Base-by-base conservation (phyloP, 2,329 filamentous ascomycete genomes). In the Trichoderma hamatum region DNA sequence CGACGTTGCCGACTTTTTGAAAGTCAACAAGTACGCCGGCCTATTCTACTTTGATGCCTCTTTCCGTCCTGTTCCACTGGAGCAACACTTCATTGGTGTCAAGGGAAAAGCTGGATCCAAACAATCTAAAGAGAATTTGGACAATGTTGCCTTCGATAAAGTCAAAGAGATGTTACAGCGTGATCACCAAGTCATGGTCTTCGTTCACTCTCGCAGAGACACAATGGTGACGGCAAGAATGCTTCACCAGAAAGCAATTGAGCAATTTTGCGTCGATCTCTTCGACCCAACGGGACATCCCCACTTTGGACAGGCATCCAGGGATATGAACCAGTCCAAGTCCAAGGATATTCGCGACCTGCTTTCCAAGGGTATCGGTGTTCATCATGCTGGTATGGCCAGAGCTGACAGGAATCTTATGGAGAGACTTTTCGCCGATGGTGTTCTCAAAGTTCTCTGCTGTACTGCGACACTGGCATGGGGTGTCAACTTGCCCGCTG, bases 151-250 rank as follows among this genome's bases (percentile, higher is more conserved):
- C 0, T 99, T 96, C 76, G 94, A 98, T 73, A 99, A 99, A 78
- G 94, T 97, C 58, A 91, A 90, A 73, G 92, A 96, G 64, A 97
- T 99, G 94, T 84, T 99, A 3, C 89, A 94, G 76, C 84, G 85
- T 69, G 94, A 92, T n/a, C 96, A 99, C 75, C 96, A 99, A 78
- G 88, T 99, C 73, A 99, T 99, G 96, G 95, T 99, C 0, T 99
- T 99, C 79, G 96, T 99, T 13, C 96, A 99, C 78, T 97, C 95
- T 1, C 88, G 96, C 30, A 94, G 97, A 77, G 96, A 99, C 74
- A 99, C 96, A 0, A 89, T 97, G 73, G 87, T 91, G 71, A 96
- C 95, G 1, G 94, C 96, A 56, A 91, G 92, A 72, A 93, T 91
- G 83, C 83, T 99, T 30, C 89, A 92, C 71, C 90, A 97, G 74